phyloP scores from a whole-genome alignment of 441 rosid genomes.

The Dalechampia spathulata region DNA sequence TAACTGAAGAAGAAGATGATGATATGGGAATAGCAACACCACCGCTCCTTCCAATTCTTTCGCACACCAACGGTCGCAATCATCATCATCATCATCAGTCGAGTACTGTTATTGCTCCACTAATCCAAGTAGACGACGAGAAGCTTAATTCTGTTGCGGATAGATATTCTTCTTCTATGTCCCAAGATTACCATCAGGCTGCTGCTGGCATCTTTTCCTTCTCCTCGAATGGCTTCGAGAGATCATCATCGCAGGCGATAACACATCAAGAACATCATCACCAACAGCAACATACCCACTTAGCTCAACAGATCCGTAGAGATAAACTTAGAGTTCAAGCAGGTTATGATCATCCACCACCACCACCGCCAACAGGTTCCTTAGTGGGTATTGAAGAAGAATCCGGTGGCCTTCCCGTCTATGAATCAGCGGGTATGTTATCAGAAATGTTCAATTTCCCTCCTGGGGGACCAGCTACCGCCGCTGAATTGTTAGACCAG shows the following conservation, averaged over 20 bases:
- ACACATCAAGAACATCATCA: slow-evolving; percentile 25
- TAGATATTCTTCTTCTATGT: slow-evolving; percentile 69
- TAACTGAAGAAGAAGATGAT: slow-evolving; percentile 36
- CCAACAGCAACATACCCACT: slow-evolving; percentile 43
- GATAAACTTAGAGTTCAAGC: slow-evolving; percentile 45
- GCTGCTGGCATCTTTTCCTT: slow-evolving; percentile 46
- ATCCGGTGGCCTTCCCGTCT: slow-evolving; percentile 47
- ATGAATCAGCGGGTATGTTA: slow-evolving; percentile 78
- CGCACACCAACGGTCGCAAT: slow-evolving; percentile 23
- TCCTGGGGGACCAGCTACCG: slow-evolving; percentile 29
- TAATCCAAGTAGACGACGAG: slow-evolving; percentile 1
- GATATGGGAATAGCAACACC: slow-evolving; percentile 76
- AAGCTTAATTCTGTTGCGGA: too few species aligned
- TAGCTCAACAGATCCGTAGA: slow-evolving; percentile 52
- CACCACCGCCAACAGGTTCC: slow-evolving; percentile 26
- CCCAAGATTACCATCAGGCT: slow-evolving; percentile 59
- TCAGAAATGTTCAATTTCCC: slow-evolving; percentile 92
- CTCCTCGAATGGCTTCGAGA: slow-evolving; percentile 77
- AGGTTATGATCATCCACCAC: slow-evolving; percentile 33
- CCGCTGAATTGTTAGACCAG: slow-evolving; percentile 46
- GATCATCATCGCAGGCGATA: slow-evolving; percentile 30
- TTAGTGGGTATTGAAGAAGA: slow-evolving; percentile 49
- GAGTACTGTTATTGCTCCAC: not conserved
- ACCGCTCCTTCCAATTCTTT: slow-evolving; percentile 22
- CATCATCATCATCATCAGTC: not conserved